phyloP scores from a whole-genome alignment of 345 rosid genomes.

The Garcia nutans region DNA sequence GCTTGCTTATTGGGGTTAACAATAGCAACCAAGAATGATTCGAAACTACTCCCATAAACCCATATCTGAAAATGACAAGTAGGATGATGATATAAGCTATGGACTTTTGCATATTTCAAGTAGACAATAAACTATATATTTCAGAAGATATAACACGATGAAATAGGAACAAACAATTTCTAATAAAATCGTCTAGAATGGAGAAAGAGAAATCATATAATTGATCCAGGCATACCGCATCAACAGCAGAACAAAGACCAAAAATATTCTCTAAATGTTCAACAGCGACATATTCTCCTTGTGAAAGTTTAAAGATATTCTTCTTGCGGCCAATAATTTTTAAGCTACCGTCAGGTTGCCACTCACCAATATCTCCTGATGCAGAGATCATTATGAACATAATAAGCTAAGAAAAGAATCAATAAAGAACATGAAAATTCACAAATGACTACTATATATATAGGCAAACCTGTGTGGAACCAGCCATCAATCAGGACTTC shows the following conservation, averaged over 20 bases:
- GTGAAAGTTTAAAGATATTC: slow-evolving; percentile 93
- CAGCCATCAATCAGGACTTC: slow-evolving; percentile 89
- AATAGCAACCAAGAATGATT: slow-evolving; percentile 82
- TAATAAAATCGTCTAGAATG: too few species aligned
- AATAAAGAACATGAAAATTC: neutral
- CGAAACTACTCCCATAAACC: slow-evolving; percentile 94
- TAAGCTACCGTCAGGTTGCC: slow-evolving; percentile 98
- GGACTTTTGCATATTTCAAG: slow-evolving; percentile 1
- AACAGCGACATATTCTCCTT: slow-evolving; percentile 97
- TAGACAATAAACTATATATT: neutral
- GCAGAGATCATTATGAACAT: slow-evolving; percentile 6
- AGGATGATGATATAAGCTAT: neutral
- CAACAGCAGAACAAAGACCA: slow-evolving; percentile 57
- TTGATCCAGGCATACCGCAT: slow-evolving; percentile 45
- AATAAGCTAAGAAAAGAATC: slow-evolving; percentile 3
- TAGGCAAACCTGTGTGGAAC: slow-evolving; percentile 80
- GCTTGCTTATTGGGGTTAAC: slow-evolving; percentile 73
- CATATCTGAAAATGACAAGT: slow-evolving; percentile 57
- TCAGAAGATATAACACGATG: neutral
- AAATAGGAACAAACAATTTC: too few species aligned
- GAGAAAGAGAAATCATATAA: too few species aligned
- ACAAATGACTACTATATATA: neutral
- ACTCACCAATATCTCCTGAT: slow-evolving; percentile 92
- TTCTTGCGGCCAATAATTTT: slow-evolving; percentile 90
- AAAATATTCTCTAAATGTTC: slow-evolving; percentile 92